Evolutionary conservation across 495 filamentous ascomycete genomes (phyloP).

Genomic region (Penicillium macrosclerotiorum): DNA sequence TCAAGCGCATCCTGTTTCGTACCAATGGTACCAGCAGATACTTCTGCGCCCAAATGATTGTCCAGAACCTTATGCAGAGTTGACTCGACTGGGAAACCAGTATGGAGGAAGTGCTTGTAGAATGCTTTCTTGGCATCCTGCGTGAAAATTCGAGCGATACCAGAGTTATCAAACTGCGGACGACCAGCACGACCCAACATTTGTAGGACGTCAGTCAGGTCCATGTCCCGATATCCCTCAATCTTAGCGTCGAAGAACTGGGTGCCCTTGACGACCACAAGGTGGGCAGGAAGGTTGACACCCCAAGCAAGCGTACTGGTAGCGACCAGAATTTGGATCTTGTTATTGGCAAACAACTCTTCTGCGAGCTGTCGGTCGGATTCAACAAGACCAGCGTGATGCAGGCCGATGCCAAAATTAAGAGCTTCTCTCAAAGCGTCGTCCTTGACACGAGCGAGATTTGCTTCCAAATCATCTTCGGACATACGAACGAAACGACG

Average conservation of each 20-base stretch:
- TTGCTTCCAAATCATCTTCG: constrained; percentile 86
- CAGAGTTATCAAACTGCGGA: constrained; percentile 93
- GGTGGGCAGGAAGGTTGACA: constrained; percentile 94
- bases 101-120: constrained; percentile 99
- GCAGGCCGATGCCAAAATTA: constrained; percentile 93
- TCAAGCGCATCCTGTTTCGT: constrained; percentile 97
- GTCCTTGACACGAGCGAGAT: constrained; percentile 84
- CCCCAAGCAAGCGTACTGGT: constrained; percentile 98
- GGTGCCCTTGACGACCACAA: constrained; percentile 97
- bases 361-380: constrained; percentile 87
- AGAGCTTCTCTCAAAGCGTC: constrained; percentile 86
- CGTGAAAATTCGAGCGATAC: constrained; percentile 94
- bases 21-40: constrained; percentile 84
- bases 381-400: constrained; percentile 96
- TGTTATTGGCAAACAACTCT: constrained; percentile 94
- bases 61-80: constrained; percentile 94
- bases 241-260: constrained; percentile 98
- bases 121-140: constrained; percentile 99
- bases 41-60: constrained; percentile 94
- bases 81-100: constrained; percentile 96
- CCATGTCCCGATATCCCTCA: constrained; percentile 98
- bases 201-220: constrained; percentile 95
- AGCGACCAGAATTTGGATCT: constrained; percentile 96
- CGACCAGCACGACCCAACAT: constrained; percentile 96
- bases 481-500: constrained; percentile 89